Conservation (phyloP, 2,329 filamentous ascomycete genomes). For the Apiospora hydei region DNA sequence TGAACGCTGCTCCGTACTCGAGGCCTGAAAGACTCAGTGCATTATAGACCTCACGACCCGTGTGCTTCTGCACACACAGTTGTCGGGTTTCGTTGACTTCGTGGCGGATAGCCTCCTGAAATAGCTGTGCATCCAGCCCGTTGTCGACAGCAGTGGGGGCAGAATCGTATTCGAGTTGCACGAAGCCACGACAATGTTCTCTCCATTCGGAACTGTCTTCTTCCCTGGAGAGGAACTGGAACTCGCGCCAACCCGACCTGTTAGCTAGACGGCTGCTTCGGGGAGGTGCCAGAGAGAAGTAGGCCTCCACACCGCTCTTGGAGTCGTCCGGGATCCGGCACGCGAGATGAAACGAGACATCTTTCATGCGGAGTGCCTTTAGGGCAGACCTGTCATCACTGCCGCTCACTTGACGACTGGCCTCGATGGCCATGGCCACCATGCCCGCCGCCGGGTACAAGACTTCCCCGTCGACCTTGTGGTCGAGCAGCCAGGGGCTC, state of each 20-base stretch:
- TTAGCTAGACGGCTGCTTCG: neutral
- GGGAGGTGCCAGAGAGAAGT: neutral
- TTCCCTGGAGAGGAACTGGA: slow-evolving; percentile 1
- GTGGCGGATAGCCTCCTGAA: neutral
- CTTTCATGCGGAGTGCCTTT: neutral
- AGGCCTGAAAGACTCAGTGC: neutral
- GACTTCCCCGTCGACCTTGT: neutral
- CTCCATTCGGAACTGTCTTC: neutral
- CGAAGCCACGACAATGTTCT: neutral
- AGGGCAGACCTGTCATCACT: neutral
- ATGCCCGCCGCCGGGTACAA: slow-evolving; percentile 10
- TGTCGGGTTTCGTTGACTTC: neutral
- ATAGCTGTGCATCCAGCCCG: neutral
- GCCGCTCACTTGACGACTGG: neutral
- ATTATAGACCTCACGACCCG: neutral
- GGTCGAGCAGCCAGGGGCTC: slow-evolving; percentile 34
- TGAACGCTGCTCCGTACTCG: neutral
- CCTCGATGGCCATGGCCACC: slow-evolving; percentile 15
- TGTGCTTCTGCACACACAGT: neutral
- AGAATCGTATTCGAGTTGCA: neutral
- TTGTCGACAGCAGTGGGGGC: neutral
- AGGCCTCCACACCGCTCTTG: neutral
- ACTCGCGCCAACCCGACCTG: neutral
- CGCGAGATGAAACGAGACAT: neutral
- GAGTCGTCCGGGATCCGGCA: neutral